Conservation (phyloP, 352 stramenopile species). For the Phytopythium delawarense region DNA sequence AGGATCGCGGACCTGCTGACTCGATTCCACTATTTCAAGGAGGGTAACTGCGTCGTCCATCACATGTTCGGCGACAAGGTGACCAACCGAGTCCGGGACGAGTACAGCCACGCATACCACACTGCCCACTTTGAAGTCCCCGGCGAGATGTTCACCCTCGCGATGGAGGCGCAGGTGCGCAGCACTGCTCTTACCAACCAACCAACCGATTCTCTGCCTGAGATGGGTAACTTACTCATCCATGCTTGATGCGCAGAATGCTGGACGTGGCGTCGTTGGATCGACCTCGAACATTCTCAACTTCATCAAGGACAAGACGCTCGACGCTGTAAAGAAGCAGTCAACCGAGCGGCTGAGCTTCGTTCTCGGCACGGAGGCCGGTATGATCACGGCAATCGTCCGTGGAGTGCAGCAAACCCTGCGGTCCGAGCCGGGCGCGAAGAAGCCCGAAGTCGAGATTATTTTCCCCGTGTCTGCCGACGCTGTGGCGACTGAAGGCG, state of each 20-base stretch:
- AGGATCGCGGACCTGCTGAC: conserved; percentile 76
- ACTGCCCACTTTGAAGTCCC: conserved; percentile 97
- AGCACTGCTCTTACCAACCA: too few relatives aligned
- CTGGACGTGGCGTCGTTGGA: conserved; percentile 90
- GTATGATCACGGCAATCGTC: conserved; percentile 98
- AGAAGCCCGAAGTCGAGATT: conserved; percentile 92
- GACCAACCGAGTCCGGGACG: conserved; percentile 87
- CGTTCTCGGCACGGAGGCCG: conserved; percentile 95
- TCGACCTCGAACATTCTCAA: conserved; percentile 97
- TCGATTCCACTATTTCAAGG: conserved; percentile 93
- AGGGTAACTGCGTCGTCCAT: conserved; percentile 97
- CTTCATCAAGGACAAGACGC: conserved; percentile 96
- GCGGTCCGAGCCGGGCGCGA: conserved; percentile 28
- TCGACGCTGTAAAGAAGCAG: conserved; percentile 65
- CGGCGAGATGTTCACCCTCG: conserved; percentile 98
- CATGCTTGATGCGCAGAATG: conserved; percentile 34
- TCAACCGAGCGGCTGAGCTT: conserved; percentile 87
- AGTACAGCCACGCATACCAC: conserved; percentile 92
- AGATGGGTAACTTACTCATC: not conserved
- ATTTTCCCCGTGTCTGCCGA: conserved; percentile 96
- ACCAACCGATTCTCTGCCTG: not conserved
- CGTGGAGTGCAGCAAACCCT: conserved; percentile 88
- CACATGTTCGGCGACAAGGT: conserved; percentile 97
- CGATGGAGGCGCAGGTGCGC: conserved; percentile 85
- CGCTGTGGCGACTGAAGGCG: conserved; percentile 79